phyloP scores from a whole-genome alignment of 148 eudicot genomes.

The Dianthus caryophyllus region DNA sequence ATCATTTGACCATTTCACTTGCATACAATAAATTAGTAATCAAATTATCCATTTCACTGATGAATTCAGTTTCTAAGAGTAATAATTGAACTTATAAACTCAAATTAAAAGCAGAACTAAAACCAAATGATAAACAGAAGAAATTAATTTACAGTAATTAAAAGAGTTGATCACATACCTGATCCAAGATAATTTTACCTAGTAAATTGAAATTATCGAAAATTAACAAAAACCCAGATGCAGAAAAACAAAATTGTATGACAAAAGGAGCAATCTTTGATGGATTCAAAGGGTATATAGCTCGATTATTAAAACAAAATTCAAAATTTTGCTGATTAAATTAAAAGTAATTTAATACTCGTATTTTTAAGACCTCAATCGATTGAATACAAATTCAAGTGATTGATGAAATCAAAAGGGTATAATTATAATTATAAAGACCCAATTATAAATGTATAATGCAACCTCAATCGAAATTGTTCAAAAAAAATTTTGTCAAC shows the following conservation, averaged over 20 bases:
- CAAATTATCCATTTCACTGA: no score
- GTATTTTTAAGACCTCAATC: background rate
- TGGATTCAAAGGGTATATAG: background rate
- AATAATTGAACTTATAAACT: background rate
- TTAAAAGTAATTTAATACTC: background rate
- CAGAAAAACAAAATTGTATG: background rate
- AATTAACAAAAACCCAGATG: constrained; percentile 8
- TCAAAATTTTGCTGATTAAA: background rate
- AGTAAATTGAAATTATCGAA: background rate
- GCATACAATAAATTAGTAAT: no score
- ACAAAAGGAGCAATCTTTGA: constrained; percentile 7
- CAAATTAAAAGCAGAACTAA: background rate
- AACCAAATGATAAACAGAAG: no score
- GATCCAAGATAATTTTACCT: background rate
- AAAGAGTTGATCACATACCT: constrained; percentile 15
- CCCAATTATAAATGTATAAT: no score
- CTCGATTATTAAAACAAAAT: background rate
- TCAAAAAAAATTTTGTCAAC: no score
- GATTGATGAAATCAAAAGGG: no score
- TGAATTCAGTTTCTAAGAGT: no score
- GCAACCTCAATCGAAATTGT: no score
- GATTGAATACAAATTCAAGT: background rate
- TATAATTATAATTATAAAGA: no score
- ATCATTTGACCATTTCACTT: no score
- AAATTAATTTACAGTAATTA: background rate